These are phyloP conservation scores for Oryza punctata DNA, from an alignment of 176 grass and related monocot genomes.

Conservation along the genomic window DNA sequence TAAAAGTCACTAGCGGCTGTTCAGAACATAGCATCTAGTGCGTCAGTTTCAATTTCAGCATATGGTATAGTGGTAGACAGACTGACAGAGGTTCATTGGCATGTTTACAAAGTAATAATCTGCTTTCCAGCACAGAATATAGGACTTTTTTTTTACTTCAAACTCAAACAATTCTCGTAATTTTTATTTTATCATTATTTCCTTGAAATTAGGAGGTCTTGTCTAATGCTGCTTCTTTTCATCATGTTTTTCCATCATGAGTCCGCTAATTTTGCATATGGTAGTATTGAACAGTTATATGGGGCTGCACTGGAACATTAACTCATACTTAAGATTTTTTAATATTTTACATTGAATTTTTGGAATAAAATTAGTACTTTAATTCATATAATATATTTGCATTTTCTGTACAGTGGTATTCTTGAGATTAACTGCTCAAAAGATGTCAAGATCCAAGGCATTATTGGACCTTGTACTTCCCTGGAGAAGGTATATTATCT, in stretches of 20 bases:
- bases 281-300: neutral
- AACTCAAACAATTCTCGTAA: neutral
- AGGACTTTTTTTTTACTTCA: neutral
- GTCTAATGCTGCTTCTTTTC: neutral
- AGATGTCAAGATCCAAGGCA: slow-evolving; percentile 94
- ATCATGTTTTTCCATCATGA: neutral
- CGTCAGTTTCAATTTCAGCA: slow-evolving; percentile 9
- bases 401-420: slow-evolving; percentile 67
- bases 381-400: slow-evolving; percentile 19
- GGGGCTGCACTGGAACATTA: neutral
- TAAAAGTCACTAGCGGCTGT: neutral
- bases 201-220: neutral
- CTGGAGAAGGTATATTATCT: slow-evolving; percentile 74
- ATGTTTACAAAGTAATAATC: slow-evolving; percentile 10
- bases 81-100: no score
- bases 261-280: slow-evolving; percentile 2
- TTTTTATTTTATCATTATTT: slow-evolving; percentile 7
- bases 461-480: slow-evolving; percentile 91
- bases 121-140: neutral
- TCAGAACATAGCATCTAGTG: neutral
- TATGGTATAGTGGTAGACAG: no score
- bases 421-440: slow-evolving; percentile 95
- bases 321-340: neutral
- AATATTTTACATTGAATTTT: slow-evolving; percentile 25
- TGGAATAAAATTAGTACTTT: neutral